Evolutionary conservation across 805 yeast species (phyloP).

Genomic region (Candida ortonii): DNA sequence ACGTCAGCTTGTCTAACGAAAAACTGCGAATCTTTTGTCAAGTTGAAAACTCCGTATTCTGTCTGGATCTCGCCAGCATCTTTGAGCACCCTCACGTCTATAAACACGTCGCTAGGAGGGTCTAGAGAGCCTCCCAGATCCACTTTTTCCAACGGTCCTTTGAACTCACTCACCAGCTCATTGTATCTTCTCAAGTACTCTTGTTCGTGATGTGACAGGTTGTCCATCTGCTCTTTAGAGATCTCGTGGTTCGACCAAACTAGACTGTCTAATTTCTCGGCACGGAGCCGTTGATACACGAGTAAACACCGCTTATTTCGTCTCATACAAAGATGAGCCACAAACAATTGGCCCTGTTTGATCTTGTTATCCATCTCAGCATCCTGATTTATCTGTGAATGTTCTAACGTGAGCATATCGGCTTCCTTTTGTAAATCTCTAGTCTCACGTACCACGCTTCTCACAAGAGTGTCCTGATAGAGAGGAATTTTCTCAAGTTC

Average conservation of each 20-base stretch:
- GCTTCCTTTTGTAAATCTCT: constrained; percentile 57
- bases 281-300: constrained; percentile 76
- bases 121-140: constrained; percentile 86
- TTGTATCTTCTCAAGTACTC: constrained; percentile 72
- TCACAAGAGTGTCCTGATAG: constrained; percentile 69
- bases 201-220: constrained; percentile 73
- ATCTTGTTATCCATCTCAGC: constrained; percentile 37
- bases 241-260: constrained; percentile 71
- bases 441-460: constrained; percentile 69
- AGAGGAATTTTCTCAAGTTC: constrained; percentile 63
- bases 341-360: constrained; percentile 62
- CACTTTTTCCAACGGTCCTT: constrained; percentile 74
- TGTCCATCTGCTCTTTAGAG: constrained; percentile 38
- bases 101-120: constrained; percentile 89
- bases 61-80: constrained; percentile 98
- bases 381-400: constrained; percentile 20
- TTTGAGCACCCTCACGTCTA: constrained; percentile 88
- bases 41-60: constrained; percentile 91
- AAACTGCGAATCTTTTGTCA: constrained; percentile 91
- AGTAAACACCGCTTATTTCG: constrained; percentile 86
- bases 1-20: constrained; percentile 94
- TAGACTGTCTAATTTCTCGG: constrained; percentile 60
- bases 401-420: constrained; percentile 39
- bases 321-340: constrained; percentile 72
- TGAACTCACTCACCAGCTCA: constrained; percentile 69